phyloP scores from a whole-genome alignment of 1,284 basidiomycete genomes.

The Boletus sp. region DNA sequence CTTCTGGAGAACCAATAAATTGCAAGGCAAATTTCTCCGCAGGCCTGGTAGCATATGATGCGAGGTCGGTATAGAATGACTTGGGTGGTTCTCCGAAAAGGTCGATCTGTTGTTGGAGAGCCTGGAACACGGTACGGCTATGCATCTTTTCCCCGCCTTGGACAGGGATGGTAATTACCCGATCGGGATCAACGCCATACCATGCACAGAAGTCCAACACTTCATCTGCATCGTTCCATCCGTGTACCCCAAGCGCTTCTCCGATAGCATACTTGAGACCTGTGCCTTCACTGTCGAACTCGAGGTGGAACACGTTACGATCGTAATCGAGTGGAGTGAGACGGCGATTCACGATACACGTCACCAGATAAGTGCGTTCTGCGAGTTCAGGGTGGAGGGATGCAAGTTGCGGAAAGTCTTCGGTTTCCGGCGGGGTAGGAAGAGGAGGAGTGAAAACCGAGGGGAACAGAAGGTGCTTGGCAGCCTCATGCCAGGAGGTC shows the following conservation, averaged over 20 bases:
- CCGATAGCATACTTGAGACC: constrained; percentile 95
- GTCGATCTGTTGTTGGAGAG: constrained; percentile 95
- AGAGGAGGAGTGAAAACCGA: constrained; percentile 66
- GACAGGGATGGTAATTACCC: constrained; percentile 80
- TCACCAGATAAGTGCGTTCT: constrained; percentile 93
- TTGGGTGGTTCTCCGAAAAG: constrained; percentile 96
- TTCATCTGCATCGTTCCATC: constrained; percentile 94
- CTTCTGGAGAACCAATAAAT: constrained; percentile 95
- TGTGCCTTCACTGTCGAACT: constrained; percentile 91
- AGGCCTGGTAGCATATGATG: constrained; percentile 70
- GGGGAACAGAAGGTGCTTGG: constrained; percentile 87
- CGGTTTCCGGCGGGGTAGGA: constrained; percentile 30
- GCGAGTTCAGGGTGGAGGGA: constrained; percentile 81
- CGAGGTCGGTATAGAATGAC: constrained; percentile 90
- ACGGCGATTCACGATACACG: constrained; percentile 91
- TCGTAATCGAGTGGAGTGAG: constrained; percentile 95
- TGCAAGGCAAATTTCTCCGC: constrained; percentile 82
- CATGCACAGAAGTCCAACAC: constrained; percentile 87
- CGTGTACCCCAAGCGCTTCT: constrained; percentile 96
- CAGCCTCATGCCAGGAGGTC: constrained; percentile 82
- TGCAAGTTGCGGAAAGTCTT: constrained; percentile 58
- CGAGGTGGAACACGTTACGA: constrained; percentile 98
- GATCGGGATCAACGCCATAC: constrained; percentile 87
- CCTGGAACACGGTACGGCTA: constrained; percentile 93
- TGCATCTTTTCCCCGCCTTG: constrained; percentile 64